Evolutionary conservation across 1,139 yeast genomes (phyloP).

Genomic region (Candida dubliniensis): DNA sequence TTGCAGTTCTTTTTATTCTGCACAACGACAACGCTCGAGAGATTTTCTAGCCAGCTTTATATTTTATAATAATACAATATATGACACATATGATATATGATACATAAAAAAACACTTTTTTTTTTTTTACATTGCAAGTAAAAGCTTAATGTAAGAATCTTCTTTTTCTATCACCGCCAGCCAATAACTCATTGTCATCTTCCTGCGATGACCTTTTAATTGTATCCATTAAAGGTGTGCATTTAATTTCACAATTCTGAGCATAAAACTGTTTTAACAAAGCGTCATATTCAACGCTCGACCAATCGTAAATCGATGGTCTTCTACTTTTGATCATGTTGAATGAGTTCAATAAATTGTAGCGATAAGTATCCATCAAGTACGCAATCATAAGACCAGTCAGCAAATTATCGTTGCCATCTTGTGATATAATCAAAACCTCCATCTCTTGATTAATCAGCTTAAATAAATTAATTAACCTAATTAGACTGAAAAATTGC

Average conservation of each 20-base stretch:
- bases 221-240: slow-evolving; percentile 14
- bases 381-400: slow-evolving; percentile 40
- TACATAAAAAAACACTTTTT: neutral
- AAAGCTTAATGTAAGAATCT: slow-evolving; percentile 10
- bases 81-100: neutral
- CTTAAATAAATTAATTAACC: slow-evolving; percentile 39
- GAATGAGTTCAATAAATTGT: slow-evolving; percentile 33
- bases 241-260: slow-evolving; percentile 37
- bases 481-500: slow-evolving; percentile 40
- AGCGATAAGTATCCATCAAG: slow-evolving; percentile 45
- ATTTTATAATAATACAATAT: slow-evolving; percentile 4
- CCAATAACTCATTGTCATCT: slow-evolving; percentile 16
- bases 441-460: slow-evolving; percentile 35
- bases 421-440: slow-evolving; percentile 39
- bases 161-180: slow-evolving; percentile 19
- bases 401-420: slow-evolving; percentile 28
- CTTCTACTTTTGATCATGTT: slow-evolving; percentile 18
- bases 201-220: slow-evolving; percentile 35
- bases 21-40: too few relatives aligned
- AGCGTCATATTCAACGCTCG: slow-evolving; percentile 42
- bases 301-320: slow-evolving; percentile 23
- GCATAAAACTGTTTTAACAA: slow-evolving; percentile 40
- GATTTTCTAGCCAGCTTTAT: neutral
- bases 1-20: too few relatives aligned
- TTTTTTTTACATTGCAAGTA: neutral